A percentile compares a stretch with the other conserved stretches of the same genome.
Conservation (phyloP, 2,329 filamentous ascomycete species). For the Celoporthe dispersa region DNA sequence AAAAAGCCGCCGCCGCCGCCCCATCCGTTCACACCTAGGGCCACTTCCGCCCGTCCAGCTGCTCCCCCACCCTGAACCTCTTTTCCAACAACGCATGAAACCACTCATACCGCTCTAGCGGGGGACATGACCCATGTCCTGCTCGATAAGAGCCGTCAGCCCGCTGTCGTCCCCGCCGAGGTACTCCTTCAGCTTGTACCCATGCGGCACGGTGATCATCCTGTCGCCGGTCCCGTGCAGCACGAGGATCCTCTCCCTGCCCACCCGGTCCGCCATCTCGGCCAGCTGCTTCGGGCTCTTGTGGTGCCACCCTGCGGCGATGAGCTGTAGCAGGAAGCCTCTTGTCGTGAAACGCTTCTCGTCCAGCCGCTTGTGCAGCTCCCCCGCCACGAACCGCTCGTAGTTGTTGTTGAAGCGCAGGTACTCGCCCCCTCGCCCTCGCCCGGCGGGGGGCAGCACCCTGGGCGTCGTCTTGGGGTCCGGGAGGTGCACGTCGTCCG, state of each 20-base stretch:
- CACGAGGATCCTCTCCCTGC: conserved; percentile 74
- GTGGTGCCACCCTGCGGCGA: conserved; percentile 79
- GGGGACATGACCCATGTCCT: conserved; percentile 77
- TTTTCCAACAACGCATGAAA: conserved; percentile 68
- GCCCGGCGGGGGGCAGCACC: conserved; percentile 40
- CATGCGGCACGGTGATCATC: conserved; percentile 79
- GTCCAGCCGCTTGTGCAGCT: conserved; percentile 72
- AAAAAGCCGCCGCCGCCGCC: neutral
- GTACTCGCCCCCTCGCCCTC: conserved; percentile 40
- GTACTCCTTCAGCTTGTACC: conserved; percentile 66
- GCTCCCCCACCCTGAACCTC: conserved; percentile 56
- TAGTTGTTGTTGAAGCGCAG: conserved; percentile 73
- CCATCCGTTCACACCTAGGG: neutral
- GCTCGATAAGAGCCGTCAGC: conserved; percentile 60
- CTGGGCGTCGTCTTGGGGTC: conserved; percentile 46
- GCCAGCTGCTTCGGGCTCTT: conserved; percentile 71
- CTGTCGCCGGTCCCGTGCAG: conserved; percentile 75
- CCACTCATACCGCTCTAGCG: conserved; percentile 72
- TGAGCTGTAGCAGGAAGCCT: conserved; percentile 76
- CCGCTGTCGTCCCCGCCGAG: conserved; percentile 47
- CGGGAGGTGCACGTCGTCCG: conserved; percentile 63
- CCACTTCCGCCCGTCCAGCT: conserved; percentile 40
- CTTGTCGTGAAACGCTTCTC: conserved; percentile 62
- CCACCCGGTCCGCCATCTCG: conserved; percentile 69
- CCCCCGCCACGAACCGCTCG: conserved; percentile 80